Percentiles rank a stretch among this genome's conserved stretches.
These are phyloP conservation scores for Talaromyces sp. DNA, from an alignment of 2,329 filamentous ascomycete genomes.

Conservation along the genomic window DNA sequence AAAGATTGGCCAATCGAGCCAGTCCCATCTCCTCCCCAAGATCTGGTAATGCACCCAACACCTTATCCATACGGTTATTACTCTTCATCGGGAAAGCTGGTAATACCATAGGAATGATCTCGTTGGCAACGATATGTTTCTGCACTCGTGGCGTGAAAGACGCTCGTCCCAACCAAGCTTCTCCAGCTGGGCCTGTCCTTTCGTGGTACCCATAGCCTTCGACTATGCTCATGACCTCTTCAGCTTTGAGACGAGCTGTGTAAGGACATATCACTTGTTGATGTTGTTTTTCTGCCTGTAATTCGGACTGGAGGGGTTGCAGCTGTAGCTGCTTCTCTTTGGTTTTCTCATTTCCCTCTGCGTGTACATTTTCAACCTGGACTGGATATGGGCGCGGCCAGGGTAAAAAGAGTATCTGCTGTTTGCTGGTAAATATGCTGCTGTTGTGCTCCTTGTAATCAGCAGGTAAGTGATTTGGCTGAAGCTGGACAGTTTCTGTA, in stretches of 20 bases:
- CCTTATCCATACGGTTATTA: conserved; percentile 28
- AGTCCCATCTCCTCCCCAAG: conserved; percentile 42
- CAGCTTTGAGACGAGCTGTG: neutral
- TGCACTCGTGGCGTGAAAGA: conserved; percentile 5
- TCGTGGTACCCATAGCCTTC: conserved; percentile 4
- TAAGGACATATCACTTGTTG: conserved; percentile 4
- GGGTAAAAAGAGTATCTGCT: neutral
- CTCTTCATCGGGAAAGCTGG: conserved; percentile 30
- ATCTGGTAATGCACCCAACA: conserved; percentile 36
- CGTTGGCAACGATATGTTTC: conserved; percentile 11
- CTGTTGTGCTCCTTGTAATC: neutral
- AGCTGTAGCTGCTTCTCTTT: neutral
- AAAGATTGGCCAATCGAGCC: conserved; percentile 37
- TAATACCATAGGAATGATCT: conserved; percentile 28
- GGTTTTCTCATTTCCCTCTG: neutral
- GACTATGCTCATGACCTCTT: conserved; percentile 2
- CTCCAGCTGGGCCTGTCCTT: neutral
- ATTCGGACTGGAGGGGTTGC: neutral
- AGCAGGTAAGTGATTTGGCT: neutral
- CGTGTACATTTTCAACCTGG: neutral
- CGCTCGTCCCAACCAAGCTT: conserved; percentile 2
- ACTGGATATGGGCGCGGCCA: neutral
- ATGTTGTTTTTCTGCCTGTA: neutral
- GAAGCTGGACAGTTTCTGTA: neutral
- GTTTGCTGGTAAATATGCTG: neutral